These are phyloP conservation scores for Colletotrichum tofieldiae DNA, from an alignment of 2,329 filamentous ascomycete species.

Conservation along the genomic window DNA sequence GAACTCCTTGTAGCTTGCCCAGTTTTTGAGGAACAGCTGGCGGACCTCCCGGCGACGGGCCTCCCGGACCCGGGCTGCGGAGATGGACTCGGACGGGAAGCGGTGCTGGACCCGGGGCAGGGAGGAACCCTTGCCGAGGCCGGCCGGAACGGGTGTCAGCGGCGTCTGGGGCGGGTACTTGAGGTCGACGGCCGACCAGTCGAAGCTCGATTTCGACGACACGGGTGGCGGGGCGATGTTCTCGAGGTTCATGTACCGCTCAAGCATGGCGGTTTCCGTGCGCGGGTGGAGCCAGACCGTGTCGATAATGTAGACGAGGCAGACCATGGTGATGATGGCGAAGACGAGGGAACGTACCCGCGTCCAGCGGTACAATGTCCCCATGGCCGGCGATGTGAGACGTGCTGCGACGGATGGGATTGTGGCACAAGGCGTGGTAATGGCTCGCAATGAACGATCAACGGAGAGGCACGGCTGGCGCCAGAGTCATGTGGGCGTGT, in stretches of 20 bases:
- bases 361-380: slow-evolving; percentile 27
- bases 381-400: not conserved
- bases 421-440: not conserved
- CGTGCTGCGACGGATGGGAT: not conserved
- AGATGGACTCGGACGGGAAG: slow-evolving; percentile 48
- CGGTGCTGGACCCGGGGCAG: slow-evolving; percentile 56
- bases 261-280: slow-evolving; percentile 44
- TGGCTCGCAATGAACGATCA: not conserved
- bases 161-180: slow-evolving; percentile 46
- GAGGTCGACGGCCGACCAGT: slow-evolving; percentile 54
- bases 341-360: slow-evolving; percentile 30
- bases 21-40: slow-evolving; percentile 54
- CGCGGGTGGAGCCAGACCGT: slow-evolving; percentile 2
- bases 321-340: slow-evolving; percentile 1
- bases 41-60: slow-evolving; percentile 54
- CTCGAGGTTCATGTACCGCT: slow-evolving; percentile 52
- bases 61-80: slow-evolving; percentile 48
- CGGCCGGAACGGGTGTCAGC: slow-evolving; percentile 47
- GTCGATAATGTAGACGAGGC: slow-evolving; percentile 29
- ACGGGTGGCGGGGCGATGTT: slow-evolving; percentile 30
- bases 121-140: slow-evolving; percentile 20
- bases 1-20: slow-evolving; percentile 60
- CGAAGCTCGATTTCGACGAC: slow-evolving; percentile 52
- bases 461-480: not conserved
- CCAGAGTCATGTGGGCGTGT: not conserved